Percentiles rank a stretch among this genome's conserved stretches.
Conservation (phyloP, 2,329 filamentous ascomycete species). For the Alternaria brassicae region DNA sequence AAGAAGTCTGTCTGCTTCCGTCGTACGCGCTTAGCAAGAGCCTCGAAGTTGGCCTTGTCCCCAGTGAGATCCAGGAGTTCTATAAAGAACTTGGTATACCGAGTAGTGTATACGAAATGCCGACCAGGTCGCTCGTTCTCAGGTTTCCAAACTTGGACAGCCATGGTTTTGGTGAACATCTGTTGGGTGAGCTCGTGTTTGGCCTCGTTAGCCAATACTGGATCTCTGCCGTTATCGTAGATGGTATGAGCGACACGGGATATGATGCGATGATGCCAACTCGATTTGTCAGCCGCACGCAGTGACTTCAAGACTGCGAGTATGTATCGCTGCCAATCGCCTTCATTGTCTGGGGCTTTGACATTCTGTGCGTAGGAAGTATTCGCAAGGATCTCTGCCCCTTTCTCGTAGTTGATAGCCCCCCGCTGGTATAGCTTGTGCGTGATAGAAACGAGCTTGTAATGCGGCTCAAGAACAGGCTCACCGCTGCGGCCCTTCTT, state of each 20-base stretch:
- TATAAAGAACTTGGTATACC: conserved; percentile 84
- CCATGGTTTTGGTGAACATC: conserved; percentile 93
- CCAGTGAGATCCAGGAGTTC: conserved; percentile 75
- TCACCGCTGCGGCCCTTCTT: conserved; percentile 70
- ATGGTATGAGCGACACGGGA: conserved; percentile 72
- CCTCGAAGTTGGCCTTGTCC: conserved; percentile 78
- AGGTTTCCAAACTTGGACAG: conserved; percentile 93
- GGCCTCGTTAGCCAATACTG: conserved; percentile 64
- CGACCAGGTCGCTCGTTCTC: conserved; percentile 83
- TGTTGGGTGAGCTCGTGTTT: conserved; percentile 82
- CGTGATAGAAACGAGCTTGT: conserved; percentile 82
- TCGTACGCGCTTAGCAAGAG: conserved; percentile 77
- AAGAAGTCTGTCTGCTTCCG: conserved; percentile 80
- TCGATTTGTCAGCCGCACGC: conserved; percentile 80
- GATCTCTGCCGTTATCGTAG: conserved; percentile 62
- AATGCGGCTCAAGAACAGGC: conserved; percentile 88
- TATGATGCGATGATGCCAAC: conserved; percentile 94
- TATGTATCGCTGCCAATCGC: conserved; percentile 67
- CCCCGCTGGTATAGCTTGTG: conserved; percentile 75
- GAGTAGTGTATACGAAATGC: conserved; percentile 89
- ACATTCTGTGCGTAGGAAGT: conserved; percentile 65
- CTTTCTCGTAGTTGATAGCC: conserved; percentile 56
- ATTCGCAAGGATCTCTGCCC: conserved; percentile 58
- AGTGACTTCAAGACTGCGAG: conserved; percentile 67
- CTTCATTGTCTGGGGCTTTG: conserved; percentile 56